Conservation (phyloP, 2,329 filamentous ascomycete species). For the Colletotrichum noveboracense region DNA sequence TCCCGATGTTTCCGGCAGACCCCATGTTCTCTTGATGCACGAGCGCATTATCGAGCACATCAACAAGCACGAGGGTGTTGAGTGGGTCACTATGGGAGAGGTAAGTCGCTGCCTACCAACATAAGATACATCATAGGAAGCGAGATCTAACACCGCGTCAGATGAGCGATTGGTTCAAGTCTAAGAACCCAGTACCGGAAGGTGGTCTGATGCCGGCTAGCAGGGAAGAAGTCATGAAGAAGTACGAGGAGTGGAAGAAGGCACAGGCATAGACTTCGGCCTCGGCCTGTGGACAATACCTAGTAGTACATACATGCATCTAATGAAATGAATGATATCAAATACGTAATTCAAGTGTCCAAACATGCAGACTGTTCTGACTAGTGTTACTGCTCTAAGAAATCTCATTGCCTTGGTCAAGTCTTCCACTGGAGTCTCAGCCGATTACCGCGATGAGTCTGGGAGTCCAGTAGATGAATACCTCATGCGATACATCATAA, state of each 20-base stretch:
- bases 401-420: too few relatives aligned
- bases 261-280: not conserved
- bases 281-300: not conserved
- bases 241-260: slow-evolving; percentile 18
- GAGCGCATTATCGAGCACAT: slow-evolving; percentile 74
- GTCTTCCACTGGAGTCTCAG: too few relatives aligned
- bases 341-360: too few relatives aligned
- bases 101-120: too few relatives aligned
- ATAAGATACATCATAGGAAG: too few relatives aligned
- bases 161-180: slow-evolving; percentile 76
- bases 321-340: not conserved
- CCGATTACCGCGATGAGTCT: too few relatives aligned
- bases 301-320: not conserved
- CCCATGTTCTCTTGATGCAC: slow-evolving; percentile 76
- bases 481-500: too few relatives aligned
- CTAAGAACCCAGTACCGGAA: slow-evolving; percentile 60
- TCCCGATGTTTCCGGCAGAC: slow-evolving; percentile 73
- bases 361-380: too few relatives aligned
- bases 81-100: slow-evolving; percentile 73
- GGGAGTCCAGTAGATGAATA: too few relatives aligned
- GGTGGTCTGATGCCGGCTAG: slow-evolving; percentile 66
- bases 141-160: not conserved
- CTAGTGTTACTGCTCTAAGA: too few relatives aligned
- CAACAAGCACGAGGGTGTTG: slow-evolving; percentile 64
- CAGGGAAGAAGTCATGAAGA: slow-evolving; percentile 11